Evolutionary conservation across 805 yeast genomes (phyloP).

Genomic region (Candida piceae): DNA sequence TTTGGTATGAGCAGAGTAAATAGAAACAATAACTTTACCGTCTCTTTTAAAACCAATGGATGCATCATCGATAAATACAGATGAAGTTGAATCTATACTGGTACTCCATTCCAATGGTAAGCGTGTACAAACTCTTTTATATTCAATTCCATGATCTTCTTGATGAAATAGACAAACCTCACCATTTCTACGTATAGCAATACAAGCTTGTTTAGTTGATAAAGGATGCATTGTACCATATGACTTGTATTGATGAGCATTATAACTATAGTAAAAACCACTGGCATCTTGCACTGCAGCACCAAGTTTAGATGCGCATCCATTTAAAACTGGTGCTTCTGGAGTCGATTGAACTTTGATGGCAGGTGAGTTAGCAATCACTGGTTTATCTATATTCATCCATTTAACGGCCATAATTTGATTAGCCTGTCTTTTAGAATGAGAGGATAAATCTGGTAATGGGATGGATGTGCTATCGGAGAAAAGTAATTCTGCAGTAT

Average conservation of each 20-base stretch:
- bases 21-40: conserved; percentile 40
- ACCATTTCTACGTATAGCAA: conserved; percentile 62
- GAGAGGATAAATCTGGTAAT: conserved; percentile 21
- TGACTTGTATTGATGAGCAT: conserved; percentile 54
- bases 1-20: conserved; percentile 33
- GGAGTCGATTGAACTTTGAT: conserved; percentile 27
- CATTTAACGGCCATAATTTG: conserved; percentile 55
- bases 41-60: conserved; percentile 50
- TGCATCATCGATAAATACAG: conserved; percentile 29
- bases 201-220: conserved; percentile 62
- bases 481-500: conserved; percentile 42
- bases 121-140: conserved; percentile 32
- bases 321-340: conserved; percentile 26
- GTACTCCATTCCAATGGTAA: conserved; percentile 27
- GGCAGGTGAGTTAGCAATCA: conserved; percentile 58
- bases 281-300: conserved; percentile 31
- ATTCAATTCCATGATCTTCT: conserved; percentile 57
- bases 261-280: conserved; percentile 42
- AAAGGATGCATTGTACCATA: conserved; percentile 66
- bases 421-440: conserved; percentile 17
- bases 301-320: conserved; percentile 32
- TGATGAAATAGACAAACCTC: conserved; percentile 56
- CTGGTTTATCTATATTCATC: conserved; percentile 69
- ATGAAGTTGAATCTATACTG: background rate
- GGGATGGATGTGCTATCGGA: conserved; percentile 31